A percentile compares a stretch with the other conserved stretches of the same genome.
Conservation (phyloP, 768 basidiomycete species). For the Candolleomyces aberdarensis region DNA sequence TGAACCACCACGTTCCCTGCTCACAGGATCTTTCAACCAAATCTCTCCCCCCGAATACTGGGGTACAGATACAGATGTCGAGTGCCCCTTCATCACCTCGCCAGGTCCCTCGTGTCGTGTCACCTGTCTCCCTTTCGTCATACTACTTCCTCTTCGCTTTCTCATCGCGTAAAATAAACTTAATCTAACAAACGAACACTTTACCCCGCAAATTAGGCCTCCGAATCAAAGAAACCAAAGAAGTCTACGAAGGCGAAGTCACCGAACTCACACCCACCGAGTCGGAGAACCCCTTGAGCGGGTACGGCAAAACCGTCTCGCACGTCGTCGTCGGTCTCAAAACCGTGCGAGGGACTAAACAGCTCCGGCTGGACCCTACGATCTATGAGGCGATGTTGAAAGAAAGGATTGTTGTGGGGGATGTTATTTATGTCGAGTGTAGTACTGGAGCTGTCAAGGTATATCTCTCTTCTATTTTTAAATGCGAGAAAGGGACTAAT, state of each 20-base stretch:
- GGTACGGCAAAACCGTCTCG: constrained; percentile 98
- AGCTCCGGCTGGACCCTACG: constrained; percentile 87
- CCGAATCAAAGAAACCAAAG: constrained; percentile 98
- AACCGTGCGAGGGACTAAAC: constrained; percentile 90
- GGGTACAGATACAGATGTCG: too few species aligned
- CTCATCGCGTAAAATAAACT: not conserved
- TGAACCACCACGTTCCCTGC: too few species aligned
- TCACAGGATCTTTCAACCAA: too few species aligned
- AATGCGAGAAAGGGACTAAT: too few species aligned
- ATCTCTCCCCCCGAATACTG: too few species aligned
- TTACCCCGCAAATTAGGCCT: constrained; percentile 52
- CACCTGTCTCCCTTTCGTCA: too few species aligned
- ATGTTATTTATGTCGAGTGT: constrained; percentile 93
- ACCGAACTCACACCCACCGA: constrained; percentile 96
- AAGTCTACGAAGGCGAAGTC: constrained; percentile 98
- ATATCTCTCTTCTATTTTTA: constrained; percentile 13
- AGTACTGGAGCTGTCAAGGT: constrained; percentile 96
- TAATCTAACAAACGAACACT: not conserved
- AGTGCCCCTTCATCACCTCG: too few species aligned
- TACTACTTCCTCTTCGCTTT: too few species aligned
- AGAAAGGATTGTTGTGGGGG: constrained; percentile 94
- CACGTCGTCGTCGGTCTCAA: constrained; percentile 96
- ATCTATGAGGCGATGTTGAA: constrained; percentile 98
- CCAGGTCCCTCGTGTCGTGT: too few species aligned
- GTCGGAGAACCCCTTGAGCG: constrained; percentile 94